Evolutionary conservation across 306 rosid genomes (phyloP).

Genomic region (Sindora glabra): DNA sequence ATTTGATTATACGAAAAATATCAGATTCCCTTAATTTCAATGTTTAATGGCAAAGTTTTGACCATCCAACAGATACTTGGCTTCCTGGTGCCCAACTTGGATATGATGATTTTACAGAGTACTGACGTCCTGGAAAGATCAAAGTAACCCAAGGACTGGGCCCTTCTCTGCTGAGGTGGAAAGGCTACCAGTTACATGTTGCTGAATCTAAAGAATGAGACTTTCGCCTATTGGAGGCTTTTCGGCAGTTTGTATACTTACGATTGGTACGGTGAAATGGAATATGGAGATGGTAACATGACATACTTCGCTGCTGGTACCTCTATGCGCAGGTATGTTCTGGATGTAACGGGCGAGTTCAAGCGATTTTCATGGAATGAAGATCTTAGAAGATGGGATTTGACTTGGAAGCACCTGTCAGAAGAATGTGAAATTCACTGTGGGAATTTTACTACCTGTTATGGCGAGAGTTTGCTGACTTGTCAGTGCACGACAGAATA

Average conservation of each 20-base stretch:
- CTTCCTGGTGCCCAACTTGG: conserved; percentile 27
- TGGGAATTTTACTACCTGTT: too few relatives aligned
- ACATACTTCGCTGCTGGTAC: neutral
- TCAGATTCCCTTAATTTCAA: too few relatives aligned
- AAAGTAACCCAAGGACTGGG: conserved; percentile 21
- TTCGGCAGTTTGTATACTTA: too few relatives aligned
- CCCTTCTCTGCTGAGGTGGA: conserved; percentile 4
- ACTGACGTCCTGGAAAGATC: conserved; percentile 18
- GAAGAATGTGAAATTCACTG: too few relatives aligned
- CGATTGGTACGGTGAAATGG: too few relatives aligned
- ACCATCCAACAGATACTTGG: conserved; percentile 39
- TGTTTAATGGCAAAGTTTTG: conserved; percentile 37
- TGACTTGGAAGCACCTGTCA: too few relatives aligned
- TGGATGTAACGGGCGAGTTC: conserved; percentile 21
- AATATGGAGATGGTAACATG: too few relatives aligned
- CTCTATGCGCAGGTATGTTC: neutral
- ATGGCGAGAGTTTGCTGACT: too few relatives aligned
- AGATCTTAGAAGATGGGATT: neutral
- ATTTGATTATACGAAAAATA: conserved; percentile 11
- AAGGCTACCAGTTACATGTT: too few relatives aligned
- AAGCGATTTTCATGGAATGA: conserved; percentile 5
- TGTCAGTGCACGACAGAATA: too few relatives aligned
- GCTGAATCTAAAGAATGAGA: too few relatives aligned
- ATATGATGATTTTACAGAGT: conserved; percentile 1
- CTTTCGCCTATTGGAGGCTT: too few relatives aligned